phyloP scores from a whole-genome alignment of 768 basidiomycete genomes.

The Trichaptum fuscoviolaceum region DNA sequence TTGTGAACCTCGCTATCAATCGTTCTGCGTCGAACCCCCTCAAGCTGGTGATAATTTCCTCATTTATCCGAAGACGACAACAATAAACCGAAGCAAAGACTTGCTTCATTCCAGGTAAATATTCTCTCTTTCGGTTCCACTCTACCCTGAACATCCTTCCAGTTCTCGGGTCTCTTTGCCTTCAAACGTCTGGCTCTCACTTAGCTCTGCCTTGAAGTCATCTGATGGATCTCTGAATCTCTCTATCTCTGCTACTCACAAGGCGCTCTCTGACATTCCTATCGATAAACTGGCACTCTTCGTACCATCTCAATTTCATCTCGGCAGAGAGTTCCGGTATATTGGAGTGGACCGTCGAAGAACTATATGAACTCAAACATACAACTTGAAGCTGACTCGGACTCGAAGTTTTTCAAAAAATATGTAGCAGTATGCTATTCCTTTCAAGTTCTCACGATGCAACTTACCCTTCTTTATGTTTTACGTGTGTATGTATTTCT shows the following conservation, averaged over 20 bases:
- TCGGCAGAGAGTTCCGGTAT: constrained; percentile 1
- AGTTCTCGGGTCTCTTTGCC: constrained; percentile 1
- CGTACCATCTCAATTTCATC: not conserved
- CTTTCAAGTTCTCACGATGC: no score
- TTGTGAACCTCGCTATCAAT: not conserved
- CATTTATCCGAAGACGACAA: not conserved
- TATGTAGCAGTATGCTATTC: no score
- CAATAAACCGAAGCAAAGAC: not conserved
- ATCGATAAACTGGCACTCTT: not conserved
- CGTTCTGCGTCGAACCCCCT: not conserved
- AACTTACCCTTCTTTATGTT: no score
- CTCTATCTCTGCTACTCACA: not conserved
- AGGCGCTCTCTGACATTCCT: not conserved
- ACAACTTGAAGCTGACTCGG: no score
- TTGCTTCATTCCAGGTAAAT: not conserved
- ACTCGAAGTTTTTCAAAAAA: no score
- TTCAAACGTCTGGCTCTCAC: not conserved
- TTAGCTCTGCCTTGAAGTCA: not conserved
- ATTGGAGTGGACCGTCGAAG: constrained; percentile 1
- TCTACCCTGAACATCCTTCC: not conserved
- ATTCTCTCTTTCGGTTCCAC: not conserved
- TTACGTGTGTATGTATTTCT: no score
- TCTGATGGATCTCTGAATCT: not conserved
- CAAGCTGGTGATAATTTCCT: not conserved
- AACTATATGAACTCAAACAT: not conserved